Evolutionary conservation across 257 asterid genomes (phyloP).

Genomic region (Penstemon eatonii): DNA sequence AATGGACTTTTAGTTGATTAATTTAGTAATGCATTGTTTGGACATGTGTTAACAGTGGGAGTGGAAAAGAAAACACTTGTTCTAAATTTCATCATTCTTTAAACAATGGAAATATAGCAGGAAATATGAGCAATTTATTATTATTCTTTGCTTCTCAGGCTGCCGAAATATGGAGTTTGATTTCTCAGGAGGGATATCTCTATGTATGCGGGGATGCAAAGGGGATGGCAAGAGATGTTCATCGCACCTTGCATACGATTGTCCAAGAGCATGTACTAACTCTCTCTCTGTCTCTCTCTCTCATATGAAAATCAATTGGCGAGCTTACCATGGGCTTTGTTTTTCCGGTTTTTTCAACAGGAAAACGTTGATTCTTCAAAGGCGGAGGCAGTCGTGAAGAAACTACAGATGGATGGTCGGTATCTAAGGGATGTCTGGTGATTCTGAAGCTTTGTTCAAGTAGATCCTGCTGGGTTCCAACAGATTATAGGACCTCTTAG

Average conservation of each 20-base stretch:
- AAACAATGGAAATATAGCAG: neutral
- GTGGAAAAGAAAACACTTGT: no score
- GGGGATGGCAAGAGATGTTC: constrained; percentile 83
- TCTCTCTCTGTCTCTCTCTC: neutral
- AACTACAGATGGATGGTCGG: constrained; percentile 74
- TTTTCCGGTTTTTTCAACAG: constrained; percentile 31
- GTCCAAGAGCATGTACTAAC: constrained; percentile 60
- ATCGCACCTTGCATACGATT: constrained; percentile 67
- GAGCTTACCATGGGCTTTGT: neutral
- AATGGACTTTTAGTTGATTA: no score
- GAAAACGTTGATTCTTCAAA: constrained; percentile 56
- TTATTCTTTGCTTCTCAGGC: constrained; percentile 43
- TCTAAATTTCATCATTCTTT: no score
- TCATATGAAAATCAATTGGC: constrained; percentile 1
- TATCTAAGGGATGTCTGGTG: constrained; percentile 82
- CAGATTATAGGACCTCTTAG: constrained; percentile 18
- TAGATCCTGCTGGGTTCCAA: neutral
- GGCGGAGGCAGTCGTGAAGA: constrained; percentile 71
- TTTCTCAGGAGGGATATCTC: constrained; percentile 61
- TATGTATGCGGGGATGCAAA: constrained; percentile 89
- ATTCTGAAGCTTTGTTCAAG: constrained; percentile 22
- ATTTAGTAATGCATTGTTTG: neutral
- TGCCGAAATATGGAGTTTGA: constrained; percentile 58
- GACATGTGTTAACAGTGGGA: neutral
- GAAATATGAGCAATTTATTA: constrained; percentile 2